Percentiles rank a stretch among this genome's conserved stretches.
phyloP scores from a whole-genome alignment of 2,329 filamentous ascomycete species.

The Ramularia endophylla region DNA sequence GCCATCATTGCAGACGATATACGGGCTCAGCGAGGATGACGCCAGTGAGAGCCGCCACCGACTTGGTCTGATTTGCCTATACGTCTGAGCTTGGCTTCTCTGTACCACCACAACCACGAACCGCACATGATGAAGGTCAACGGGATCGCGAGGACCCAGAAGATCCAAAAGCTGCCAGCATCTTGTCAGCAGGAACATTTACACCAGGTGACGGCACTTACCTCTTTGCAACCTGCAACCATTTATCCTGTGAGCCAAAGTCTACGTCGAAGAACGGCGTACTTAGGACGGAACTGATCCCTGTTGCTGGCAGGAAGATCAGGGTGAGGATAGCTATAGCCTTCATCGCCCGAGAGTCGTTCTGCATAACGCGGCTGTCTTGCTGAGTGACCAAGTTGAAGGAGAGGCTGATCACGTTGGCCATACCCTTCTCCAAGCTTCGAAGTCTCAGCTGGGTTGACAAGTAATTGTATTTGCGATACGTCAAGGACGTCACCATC shows the following conservation, averaged over 20 bases:
- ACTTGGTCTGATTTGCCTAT: too few relatives aligned
- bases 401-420: slow-evolving; percentile 34
- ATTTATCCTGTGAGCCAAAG: not conserved
- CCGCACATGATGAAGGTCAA: slow-evolving; percentile 6
- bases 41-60: too few relatives aligned
- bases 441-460: slow-evolving; percentile 31
- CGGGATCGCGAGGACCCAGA: slow-evolving; percentile 11
- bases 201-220: not conserved
- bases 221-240: slow-evolving; percentile 5
- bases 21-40: too few relatives aligned
- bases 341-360: slow-evolving; percentile 36
- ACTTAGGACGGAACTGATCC: slow-evolving; percentile 10
- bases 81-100: slow-evolving; percentile 1
- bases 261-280: slow-evolving; percentile 12
- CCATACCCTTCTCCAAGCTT: slow-evolving; percentile 33
- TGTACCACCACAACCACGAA: slow-evolving; percentile 9
- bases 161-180: slow-evolving; percentile 14
- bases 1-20: too few relatives aligned
- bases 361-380: slow-evolving; percentile 33
- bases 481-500: slow-evolving; percentile 16
- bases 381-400: slow-evolving; percentile 38
- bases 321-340: slow-evolving; percentile 36
- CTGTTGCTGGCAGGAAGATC: slow-evolving; percentile 28
- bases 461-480: slow-evolving; percentile 30
- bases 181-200: not conserved